Conservation (phyloP, 2,329 filamentous ascomycete species). For the Arthroderma sp. region DNA sequence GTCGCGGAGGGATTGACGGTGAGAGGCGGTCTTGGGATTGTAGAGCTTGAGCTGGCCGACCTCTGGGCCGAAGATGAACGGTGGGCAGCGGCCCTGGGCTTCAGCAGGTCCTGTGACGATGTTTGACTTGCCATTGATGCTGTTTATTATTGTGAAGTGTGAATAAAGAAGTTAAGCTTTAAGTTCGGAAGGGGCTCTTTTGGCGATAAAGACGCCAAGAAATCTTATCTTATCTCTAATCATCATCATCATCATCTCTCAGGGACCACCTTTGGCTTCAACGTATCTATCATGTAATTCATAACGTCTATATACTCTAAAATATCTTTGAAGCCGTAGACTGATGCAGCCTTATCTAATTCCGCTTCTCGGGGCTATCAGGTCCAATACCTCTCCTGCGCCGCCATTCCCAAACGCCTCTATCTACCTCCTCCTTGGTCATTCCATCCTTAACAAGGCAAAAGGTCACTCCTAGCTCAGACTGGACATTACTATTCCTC, state of each 20-base stretch:
- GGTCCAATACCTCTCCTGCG: conserved; percentile 46
- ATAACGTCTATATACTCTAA: too few species aligned
- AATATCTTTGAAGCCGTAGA: too few species aligned
- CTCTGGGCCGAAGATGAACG: conserved; percentile 14
- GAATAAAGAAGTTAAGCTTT: too few species aligned
- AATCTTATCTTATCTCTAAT: too few species aligned
- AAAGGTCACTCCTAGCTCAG: conserved; percentile 66
- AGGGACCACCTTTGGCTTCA: too few species aligned
- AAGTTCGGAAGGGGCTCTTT: too few species aligned
- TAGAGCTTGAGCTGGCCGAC: conserved; percentile 13
- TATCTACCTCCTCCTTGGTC: conserved; percentile 61
- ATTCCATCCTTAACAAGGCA: conserved; percentile 69
- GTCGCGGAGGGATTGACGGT: conserved; percentile 25
- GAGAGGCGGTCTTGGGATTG: conserved; percentile 21
- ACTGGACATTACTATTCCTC: conserved; percentile 69
- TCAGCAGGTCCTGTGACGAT: conserved; percentile 4
- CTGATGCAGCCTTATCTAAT: too few species aligned
- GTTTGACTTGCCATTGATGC: not conserved
- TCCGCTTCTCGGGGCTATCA: conserved; percentile 2
- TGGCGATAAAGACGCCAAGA: too few species aligned
- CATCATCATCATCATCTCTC: too few species aligned
- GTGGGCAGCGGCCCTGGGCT: conserved; percentile 18
- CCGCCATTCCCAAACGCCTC: conserved; percentile 70
- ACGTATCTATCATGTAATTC: too few species aligned
- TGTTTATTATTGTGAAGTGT: too few species aligned